Evolutionary conservation across 768 basidiomycete species (phyloP).

Genomic region (Leccinum sublutescens): DNA sequence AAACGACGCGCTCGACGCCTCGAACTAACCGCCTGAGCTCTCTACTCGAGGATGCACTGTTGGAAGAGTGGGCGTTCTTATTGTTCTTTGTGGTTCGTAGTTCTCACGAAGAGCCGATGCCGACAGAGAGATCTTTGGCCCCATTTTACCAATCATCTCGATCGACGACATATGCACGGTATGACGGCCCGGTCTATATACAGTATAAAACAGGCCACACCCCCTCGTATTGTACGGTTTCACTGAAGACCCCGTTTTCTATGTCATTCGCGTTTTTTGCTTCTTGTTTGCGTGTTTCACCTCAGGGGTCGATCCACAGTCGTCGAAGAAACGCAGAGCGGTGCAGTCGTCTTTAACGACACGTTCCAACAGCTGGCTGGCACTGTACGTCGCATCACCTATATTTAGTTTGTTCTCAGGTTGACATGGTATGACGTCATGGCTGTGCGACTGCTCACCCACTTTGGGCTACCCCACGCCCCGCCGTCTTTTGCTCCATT

Average conservation of each 20-base stretch:
- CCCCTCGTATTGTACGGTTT: constrained; percentile 68
- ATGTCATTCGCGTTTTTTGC: constrained; percentile 4
- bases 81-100: neutral
- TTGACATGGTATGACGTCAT: too few species aligned
- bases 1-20: constrained; percentile 44
- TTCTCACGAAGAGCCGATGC: neutral
- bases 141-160: constrained; percentile 61
- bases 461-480: neutral
- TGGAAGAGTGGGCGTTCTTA: constrained; percentile 49
- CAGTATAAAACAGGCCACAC: constrained; percentile 39
- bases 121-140: constrained; percentile 70
- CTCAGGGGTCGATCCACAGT: constrained; percentile 37
- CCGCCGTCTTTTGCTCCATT: neutral
- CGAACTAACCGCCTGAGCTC: constrained; percentile 45
- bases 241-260: constrained; percentile 44
- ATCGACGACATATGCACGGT: constrained; percentile 55
- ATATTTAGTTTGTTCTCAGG: too few species aligned
- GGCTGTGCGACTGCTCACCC: too few species aligned
- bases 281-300: neutral
- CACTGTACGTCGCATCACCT: too few species aligned
- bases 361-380: constrained; percentile 6
- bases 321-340: constrained; percentile 53
- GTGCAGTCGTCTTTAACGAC: constrained; percentile 58
- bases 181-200: constrained; percentile 6
- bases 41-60: constrained; percentile 56